phyloP scores from a whole-genome alignment of 768 basidiomycete species.

The Rhodotorula paludigena region DNA sequence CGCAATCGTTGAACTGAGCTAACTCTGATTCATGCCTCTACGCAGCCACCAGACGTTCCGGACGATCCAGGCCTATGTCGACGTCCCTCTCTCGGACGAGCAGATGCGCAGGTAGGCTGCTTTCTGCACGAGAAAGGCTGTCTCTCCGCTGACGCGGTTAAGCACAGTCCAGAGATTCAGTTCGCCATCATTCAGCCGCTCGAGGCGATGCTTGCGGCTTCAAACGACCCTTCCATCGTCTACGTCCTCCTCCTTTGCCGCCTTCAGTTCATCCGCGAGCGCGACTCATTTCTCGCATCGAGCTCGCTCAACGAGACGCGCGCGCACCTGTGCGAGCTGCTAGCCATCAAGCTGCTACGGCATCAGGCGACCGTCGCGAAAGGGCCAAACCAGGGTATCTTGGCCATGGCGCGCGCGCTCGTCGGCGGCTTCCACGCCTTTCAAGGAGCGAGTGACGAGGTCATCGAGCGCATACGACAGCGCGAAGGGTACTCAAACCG shows the following conservation, averaged over 20 bases:
- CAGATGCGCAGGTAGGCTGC: slow-evolving; percentile 21
- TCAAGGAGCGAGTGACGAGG: slow-evolving; percentile 37
- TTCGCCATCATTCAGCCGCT: slow-evolving; percentile 21
- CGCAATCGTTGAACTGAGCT: not conserved
- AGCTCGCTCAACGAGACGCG: slow-evolving; percentile 33
- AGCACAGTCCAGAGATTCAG: slow-evolving; percentile 20
- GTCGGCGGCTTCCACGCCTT: slow-evolving; percentile 36
- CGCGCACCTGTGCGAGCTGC: slow-evolving; percentile 33
- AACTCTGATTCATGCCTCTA: too few species aligned
- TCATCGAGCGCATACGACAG: slow-evolving; percentile 35
- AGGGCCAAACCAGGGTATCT: slow-evolving; percentile 5
- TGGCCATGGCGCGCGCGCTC: slow-evolving; percentile 34
- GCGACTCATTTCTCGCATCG: slow-evolving; percentile 20
- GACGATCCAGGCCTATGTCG: slow-evolving; percentile 17
- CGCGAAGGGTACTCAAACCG: slow-evolving; percentile 47
- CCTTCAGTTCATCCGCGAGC: slow-evolving; percentile 35
- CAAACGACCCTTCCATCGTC: slow-evolving; percentile 28
- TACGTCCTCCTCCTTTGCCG: slow-evolving; percentile 38
- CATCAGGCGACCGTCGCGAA: slow-evolving; percentile 14
- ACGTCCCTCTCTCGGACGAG: slow-evolving; percentile 27
- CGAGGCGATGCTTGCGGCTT: slow-evolving; percentile 3
- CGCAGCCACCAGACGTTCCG: slow-evolving; percentile 21
- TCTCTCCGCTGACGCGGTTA: not conserved
- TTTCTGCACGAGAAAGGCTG: not conserved
- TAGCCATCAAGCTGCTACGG: slow-evolving; percentile 28